These are phyloP conservation scores for Terana coerulea DNA, from an alignment of 768 basidiomycete genomes.

Conservation along the genomic window DNA sequence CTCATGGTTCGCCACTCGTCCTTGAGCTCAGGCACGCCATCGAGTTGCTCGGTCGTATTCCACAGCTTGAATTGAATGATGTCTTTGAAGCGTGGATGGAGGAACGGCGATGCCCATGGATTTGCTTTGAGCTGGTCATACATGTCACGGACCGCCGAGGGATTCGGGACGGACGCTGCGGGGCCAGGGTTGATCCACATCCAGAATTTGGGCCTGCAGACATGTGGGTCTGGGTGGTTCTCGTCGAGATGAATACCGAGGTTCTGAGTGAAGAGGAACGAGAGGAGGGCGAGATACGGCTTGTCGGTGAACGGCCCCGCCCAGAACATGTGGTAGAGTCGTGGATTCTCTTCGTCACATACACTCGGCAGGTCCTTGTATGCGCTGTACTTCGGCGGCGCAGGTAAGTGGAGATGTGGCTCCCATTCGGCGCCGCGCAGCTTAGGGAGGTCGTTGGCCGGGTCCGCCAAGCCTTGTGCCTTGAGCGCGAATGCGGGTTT, in stretches of 20 bases:
- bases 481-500: slow-evolving; percentile 27
- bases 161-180: slow-evolving; percentile 65
- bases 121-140: slow-evolving; percentile 74
- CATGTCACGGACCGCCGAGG: slow-evolving; percentile 79
- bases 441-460: slow-evolving; percentile 53
- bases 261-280: slow-evolving; percentile 96
- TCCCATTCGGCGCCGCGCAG: slow-evolving; percentile 65
- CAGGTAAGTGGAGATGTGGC: slow-evolving; percentile 43
- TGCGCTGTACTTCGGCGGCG: slow-evolving; percentile 50
- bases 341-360: slow-evolving; percentile 83
- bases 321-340: slow-evolving; percentile 99
- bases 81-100: slow-evolving; percentile 89
- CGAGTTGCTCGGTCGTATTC: slow-evolving; percentile 98
- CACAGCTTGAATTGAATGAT: slow-evolving; percentile 94
- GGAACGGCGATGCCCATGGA: slow-evolving; percentile 94
- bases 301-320: slow-evolving; percentile 98
- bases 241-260: slow-evolving; percentile 69
- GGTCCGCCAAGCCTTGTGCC: slow-evolving; percentile 34
- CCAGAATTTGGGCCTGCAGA: slow-evolving; percentile 93
- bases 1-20: slow-evolving; percentile 83
- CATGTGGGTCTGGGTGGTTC: slow-evolving; percentile 41
- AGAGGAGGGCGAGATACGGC: slow-evolving; percentile 91
- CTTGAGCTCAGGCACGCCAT: slow-evolving; percentile 84
- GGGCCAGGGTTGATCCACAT: slow-evolving; percentile 99
- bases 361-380: slow-evolving; percentile 52